A percentile compares a stretch with the other conserved stretches of the same genome.
These are phyloP conservation scores for Nectriaceae sp. DNA, from an alignment of 2,329 filamentous ascomycete genomes.

Conservation along the genomic window DNA sequence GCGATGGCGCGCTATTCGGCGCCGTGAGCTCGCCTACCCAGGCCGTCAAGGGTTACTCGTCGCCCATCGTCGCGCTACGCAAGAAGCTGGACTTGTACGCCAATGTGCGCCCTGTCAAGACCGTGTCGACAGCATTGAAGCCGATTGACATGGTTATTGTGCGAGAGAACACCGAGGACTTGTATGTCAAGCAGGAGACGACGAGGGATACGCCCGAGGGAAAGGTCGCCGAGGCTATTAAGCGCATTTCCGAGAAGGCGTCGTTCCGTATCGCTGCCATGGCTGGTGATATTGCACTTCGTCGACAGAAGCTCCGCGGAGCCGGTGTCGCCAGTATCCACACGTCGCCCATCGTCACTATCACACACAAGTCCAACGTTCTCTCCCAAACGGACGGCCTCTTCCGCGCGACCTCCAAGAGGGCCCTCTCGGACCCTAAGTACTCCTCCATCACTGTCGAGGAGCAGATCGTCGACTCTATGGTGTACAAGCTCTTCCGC, in stretches of 20 bases:
- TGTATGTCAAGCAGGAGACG: slow-evolving; percentile 96
- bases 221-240: slow-evolving; percentile 95
- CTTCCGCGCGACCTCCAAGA: slow-evolving; percentile 79
- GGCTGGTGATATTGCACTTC: slow-evolving; percentile 90
- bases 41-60: slow-evolving; percentile 92
- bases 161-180: slow-evolving; percentile 97
- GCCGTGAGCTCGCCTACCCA: slow-evolving; percentile 91
- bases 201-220: slow-evolving; percentile 74
- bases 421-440: slow-evolving; percentile 65
- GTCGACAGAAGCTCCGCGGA: slow-evolving; percentile 78
- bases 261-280: slow-evolving; percentile 86
- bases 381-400: slow-evolving; percentile 94
- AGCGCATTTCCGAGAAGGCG: slow-evolving; percentile 89
- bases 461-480: slow-evolving; percentile 98
- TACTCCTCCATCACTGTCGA: slow-evolving; percentile 73
- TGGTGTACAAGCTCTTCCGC: slow-evolving; percentile 99
- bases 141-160: slow-evolving; percentile 97
- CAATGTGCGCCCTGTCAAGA: slow-evolving; percentile 96
- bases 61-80: slow-evolving; percentile 93
- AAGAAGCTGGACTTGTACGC: slow-evolving; percentile 95
- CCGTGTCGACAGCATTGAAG: slow-evolving; percentile 62
- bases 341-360: slow-evolving; percentile 76
- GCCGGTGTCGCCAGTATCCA: slow-evolving; percentile 61
- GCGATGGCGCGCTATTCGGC: slow-evolving; percentile 94
- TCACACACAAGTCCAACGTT: slow-evolving; percentile 98